A percentile compares a stretch with the other conserved stretches of the same genome.
phyloP scores from a whole-genome alignment of 345 rosid species.

The Populus alba region DNA sequence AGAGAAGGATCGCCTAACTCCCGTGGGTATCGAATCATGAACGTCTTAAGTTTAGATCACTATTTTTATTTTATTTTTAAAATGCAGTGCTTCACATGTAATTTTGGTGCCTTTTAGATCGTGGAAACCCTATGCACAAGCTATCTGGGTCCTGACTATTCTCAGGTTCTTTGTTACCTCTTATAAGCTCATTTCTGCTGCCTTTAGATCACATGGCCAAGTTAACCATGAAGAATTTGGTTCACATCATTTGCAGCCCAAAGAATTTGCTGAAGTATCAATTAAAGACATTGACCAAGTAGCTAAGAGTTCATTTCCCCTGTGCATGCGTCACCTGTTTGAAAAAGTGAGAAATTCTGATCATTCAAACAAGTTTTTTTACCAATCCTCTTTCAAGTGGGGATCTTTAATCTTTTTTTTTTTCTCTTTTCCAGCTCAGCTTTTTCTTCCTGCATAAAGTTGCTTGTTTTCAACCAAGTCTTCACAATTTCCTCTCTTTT shows the following conservation, averaged over 20 bases:
- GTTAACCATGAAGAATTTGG: conserved; percentile 1
- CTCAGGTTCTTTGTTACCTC: conserved; percentile 55
- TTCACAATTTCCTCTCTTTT: neutral
- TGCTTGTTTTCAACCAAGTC: neutral
- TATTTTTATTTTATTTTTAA: conserved; percentile 7
- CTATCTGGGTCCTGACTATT: conserved; percentile 87
- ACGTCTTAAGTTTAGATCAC: conserved; percentile 5
- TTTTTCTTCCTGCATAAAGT: neutral
- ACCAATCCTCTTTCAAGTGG: neutral
- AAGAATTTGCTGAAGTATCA: conserved; percentile 68
- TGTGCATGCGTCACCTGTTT: conserved; percentile 88
- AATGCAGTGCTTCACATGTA: conserved; percentile 3
- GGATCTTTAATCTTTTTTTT: neutral
- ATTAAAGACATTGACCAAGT: conserved; percentile 73
- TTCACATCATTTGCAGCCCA: conserved; percentile 49
- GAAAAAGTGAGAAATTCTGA: conserved; percentile 56
- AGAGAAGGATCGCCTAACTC: conserved; percentile 83
- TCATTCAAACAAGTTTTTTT: neutral
- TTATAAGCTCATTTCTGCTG: neutral
- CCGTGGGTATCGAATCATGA: conserved; percentile 50
- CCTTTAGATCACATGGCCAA: conserved; percentile 4
- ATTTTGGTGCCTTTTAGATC: conserved; percentile 43
- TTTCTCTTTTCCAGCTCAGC: neutral
- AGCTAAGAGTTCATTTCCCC: conserved; percentile 81
- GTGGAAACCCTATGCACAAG: conserved; percentile 73